A percentile compares a stretch with the other conserved stretches of the same genome.
phyloP scores from a whole-genome alignment of 1,284 basidiomycete species.

The Rhodotorula mucilaginosa region DNA sequence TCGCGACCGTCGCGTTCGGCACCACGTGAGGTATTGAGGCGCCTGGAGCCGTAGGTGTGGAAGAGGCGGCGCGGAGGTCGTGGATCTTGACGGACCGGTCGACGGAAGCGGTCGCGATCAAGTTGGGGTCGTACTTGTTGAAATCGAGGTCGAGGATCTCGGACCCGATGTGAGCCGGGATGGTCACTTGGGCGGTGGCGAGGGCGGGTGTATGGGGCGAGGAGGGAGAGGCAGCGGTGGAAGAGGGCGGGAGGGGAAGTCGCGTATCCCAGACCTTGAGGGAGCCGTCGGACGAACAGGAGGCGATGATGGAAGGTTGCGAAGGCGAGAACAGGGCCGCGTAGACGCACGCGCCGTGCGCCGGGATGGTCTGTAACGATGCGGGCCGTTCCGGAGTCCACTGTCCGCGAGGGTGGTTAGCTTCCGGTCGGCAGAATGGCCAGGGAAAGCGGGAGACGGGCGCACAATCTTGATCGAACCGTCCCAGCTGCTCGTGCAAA shows the following conservation, averaged over 20 bases:
- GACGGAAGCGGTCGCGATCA: slow-evolving; percentile 74
- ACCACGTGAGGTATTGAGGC: slow-evolving; percentile 11
- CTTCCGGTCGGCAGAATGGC: too few species aligned
- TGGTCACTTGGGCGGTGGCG: slow-evolving; percentile 30
- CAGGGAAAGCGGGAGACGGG: not conserved
- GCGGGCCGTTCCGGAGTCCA: slow-evolving; percentile 80
- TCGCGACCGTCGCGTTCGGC: slow-evolving; percentile 40
- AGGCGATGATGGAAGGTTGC: slow-evolving; percentile 72
- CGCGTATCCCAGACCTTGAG: slow-evolving; percentile 78
- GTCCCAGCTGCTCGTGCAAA: slow-evolving; percentile 90
- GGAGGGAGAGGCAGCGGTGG: not conserved
- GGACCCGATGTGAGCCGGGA: slow-evolving; percentile 42
- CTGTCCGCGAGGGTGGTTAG: slow-evolving; percentile 51
- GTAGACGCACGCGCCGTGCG: slow-evolving; percentile 81
- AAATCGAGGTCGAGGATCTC: slow-evolving; percentile 71
- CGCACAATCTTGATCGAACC: slow-evolving; percentile 81
- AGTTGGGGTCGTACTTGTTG: slow-evolving; percentile 84
- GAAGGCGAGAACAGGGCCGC: slow-evolving; percentile 88
- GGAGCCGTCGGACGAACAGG: slow-evolving; percentile 80
- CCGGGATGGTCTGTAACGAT: slow-evolving; percentile 75
- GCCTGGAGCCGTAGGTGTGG: not conserved
- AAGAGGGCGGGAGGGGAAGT: slow-evolving; percentile 46
- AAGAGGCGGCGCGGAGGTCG: slow-evolving; percentile 70
- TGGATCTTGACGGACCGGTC: slow-evolving; percentile 77
- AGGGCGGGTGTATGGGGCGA: slow-evolving; percentile 19